Percentiles rank a stretch among this genome's conserved stretches.
These are phyloP conservation scores for Hordeum pubiflorum DNA, from an alignment of 202 grass and related monocot genomes.

Conservation along the genomic window DNA sequence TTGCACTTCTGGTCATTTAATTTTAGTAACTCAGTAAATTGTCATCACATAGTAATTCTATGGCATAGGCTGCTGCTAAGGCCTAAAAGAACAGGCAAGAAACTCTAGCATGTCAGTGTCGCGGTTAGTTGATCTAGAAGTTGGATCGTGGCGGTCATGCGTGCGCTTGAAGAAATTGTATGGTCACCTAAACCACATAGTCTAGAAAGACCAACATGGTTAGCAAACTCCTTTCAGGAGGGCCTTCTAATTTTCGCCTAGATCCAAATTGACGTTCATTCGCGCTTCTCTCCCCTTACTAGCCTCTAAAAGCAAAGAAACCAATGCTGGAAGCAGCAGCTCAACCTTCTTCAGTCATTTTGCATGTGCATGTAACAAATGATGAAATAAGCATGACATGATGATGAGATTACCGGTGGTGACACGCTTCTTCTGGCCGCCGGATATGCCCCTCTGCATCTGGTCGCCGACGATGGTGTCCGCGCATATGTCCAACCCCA, in stretches of 20 bases:
- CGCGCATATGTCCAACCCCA: constrained; percentile 89
- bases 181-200: not conserved
- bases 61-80: not conserved
- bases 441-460: constrained; percentile 92
- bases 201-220: constrained; percentile 1
- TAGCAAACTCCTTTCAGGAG: not conserved
- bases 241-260: not conserved
- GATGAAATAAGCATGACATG: not conserved
- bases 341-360: not conserved
- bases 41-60: not conserved
- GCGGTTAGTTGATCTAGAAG: not conserved
- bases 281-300: not conserved
- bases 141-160: not conserved
- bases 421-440: constrained; percentile 95
- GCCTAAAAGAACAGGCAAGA: not conserved
- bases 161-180: not conserved
- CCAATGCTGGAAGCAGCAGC: not conserved
- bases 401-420: constrained; percentile 57
- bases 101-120: not conserved
- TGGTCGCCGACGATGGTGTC: constrained; percentile 94
- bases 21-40: not conserved
- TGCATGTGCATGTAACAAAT: not conserved
- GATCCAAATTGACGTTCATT: not conserved
- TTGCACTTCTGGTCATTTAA: not conserved
- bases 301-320: not conserved